Percentiles rank a stretch among this genome's conserved stretches.
These are phyloP conservation scores for Isoetes taiwanensis DNA, from an alignment of 75 land plant species.

Conservation along the genomic window DNA sequence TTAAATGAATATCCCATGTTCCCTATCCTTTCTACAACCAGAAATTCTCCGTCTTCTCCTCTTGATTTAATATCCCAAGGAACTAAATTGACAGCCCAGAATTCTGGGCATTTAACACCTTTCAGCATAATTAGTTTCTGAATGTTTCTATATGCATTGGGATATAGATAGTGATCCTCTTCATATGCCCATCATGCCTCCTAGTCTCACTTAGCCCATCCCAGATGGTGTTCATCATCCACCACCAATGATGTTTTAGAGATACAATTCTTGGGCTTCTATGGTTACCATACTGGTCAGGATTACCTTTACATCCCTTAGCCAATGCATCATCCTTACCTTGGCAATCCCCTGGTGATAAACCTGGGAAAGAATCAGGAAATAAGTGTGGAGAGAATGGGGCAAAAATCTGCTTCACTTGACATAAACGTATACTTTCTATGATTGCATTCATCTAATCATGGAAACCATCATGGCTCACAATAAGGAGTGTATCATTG, in stretches of 20 bases:
- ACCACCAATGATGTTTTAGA: slow-evolving; percentile 99
- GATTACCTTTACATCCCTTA: slow-evolving; percentile 46
- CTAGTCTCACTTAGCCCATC: slow-evolving; percentile 76
- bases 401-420: slow-evolving; percentile 91
- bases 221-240: slow-evolving; percentile 99
- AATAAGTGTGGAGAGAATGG: slow-evolving; percentile 90
- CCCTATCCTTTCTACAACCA: slow-evolving; percentile 83
- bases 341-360: slow-evolving; percentile 53
- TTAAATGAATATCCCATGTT: slow-evolving; percentile 95
- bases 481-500: slow-evolving; percentile 68
- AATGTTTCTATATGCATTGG: slow-evolving; percentile 82
- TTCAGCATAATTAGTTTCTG: slow-evolving; percentile 48
- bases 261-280: slow-evolving; percentile 83
- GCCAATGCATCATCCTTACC: slow-evolving; percentile 37
- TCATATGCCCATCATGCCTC: slow-evolving; percentile 55
- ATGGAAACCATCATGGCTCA: slow-evolving; percentile 96
- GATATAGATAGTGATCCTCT: slow-evolving; percentile 84
- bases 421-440: slow-evolving; percentile 65
- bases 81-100: slow-evolving; percentile 77
- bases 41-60: slow-evolving; percentile 43
- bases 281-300: slow-evolving; percentile 93
- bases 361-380: slow-evolving; percentile 66
- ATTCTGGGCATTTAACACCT: slow-evolving; percentile 54
- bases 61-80: slow-evolving; percentile 72
- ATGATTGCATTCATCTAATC: slow-evolving; percentile 76